Evolutionary conservation across 352 stramenopile species (phyloP).

Genomic region (Pythium myriotylum): DNA sequence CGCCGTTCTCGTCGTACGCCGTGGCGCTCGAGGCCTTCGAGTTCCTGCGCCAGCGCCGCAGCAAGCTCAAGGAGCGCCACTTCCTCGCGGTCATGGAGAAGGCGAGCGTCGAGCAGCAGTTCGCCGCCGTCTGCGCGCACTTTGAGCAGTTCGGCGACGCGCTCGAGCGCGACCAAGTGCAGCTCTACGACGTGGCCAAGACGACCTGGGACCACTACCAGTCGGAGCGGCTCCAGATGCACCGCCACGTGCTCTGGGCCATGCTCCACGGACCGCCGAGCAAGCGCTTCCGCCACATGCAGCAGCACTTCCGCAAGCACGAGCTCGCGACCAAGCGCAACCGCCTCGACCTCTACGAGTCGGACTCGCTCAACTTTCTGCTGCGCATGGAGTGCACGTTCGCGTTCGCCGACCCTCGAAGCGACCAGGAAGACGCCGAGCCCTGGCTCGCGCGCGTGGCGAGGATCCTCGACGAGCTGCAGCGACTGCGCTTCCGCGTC

Average conservation of each 20-base stretch:
- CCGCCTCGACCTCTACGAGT: slow-evolving; percentile 47
- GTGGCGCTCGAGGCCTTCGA: slow-evolving; percentile 40
- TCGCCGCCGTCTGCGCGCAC: slow-evolving; percentile 32
- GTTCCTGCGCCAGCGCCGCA: slow-evolving; percentile 18
- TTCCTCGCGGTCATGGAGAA: slow-evolving; percentile 74
- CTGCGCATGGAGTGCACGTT: slow-evolving; percentile 63
- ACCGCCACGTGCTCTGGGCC: slow-evolving; percentile 66
- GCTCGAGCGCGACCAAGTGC: slow-evolving; percentile 34
- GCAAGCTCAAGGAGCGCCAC: slow-evolving; percentile 37
- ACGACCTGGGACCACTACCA: slow-evolving; percentile 42
- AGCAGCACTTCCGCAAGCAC: slow-evolving; percentile 44
- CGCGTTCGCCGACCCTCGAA: slow-evolving; percentile 28
- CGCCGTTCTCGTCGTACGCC: slow-evolving; percentile 25
- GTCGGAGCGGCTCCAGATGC: slow-evolving; percentile 54
- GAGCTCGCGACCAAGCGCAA: slow-evolving; percentile 47
- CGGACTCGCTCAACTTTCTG: slow-evolving; percentile 69
- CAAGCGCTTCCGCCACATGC: slow-evolving; percentile 33
- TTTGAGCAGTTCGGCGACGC: slow-evolving; percentile 48
- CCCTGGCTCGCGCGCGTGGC: slow-evolving; percentile 37
- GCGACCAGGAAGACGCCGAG: slow-evolving; percentile 3
- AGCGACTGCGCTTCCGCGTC: slow-evolving; percentile 37
- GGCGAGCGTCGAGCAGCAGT: slow-evolving; percentile 40
- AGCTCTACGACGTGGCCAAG: slow-evolving; percentile 2
- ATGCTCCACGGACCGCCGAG: slow-evolving; percentile 39
- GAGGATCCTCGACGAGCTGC: slow-evolving; percentile 46